Conservation (phyloP, 2,329 filamentous ascomycete genomes). For the Tolypocladium tropicale region DNA sequence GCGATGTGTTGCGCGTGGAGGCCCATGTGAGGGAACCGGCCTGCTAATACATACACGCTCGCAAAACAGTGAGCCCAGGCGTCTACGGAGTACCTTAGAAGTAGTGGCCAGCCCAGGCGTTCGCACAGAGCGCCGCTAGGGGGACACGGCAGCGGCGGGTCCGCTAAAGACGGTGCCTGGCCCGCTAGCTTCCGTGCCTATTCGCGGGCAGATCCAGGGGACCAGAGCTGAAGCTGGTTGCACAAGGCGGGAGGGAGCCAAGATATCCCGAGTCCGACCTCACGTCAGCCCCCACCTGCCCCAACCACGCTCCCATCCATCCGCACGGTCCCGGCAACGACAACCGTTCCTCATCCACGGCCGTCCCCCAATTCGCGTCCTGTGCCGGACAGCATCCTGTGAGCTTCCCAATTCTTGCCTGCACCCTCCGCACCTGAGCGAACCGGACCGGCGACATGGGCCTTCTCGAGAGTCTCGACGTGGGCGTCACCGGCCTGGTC, state of each 20-base stretch:
- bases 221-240: not conserved
- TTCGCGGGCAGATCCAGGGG: not conserved
- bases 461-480: conserved; percentile 55
- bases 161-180: not conserved
- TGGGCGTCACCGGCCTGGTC: conserved; percentile 56
- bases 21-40: too few species aligned
- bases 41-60: too few species aligned
- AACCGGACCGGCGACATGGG: conserved; percentile 20
- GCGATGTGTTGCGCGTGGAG: too few species aligned
- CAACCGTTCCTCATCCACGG: not conserved
- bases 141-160: not conserved
- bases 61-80: too few species aligned
- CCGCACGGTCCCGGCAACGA: not conserved
- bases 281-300: not conserved
- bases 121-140: not conserved
- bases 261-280: not conserved
- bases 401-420: not conserved
- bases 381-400: not conserved
- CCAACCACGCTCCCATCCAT: not conserved
- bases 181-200: not conserved
- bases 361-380: not conserved
- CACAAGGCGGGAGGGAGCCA: not conserved
- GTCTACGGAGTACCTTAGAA: too few species aligned
- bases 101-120: too few species aligned
- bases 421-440: not conserved